Conservation (phyloP, 2,329 filamentous ascomycete genomes). For the Fusarium marasasianum region DNA sequence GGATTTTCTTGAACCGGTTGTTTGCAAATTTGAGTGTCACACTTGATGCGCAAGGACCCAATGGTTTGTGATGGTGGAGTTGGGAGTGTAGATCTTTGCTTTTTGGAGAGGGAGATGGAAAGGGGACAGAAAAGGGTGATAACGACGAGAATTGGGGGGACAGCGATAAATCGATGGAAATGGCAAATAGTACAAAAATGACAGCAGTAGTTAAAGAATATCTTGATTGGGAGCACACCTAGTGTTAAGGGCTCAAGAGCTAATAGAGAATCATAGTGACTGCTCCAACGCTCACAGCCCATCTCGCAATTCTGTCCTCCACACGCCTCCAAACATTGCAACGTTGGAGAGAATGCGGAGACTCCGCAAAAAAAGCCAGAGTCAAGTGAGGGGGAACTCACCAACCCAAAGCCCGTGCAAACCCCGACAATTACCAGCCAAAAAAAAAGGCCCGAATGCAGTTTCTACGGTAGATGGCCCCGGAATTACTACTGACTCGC, state of each 20-base stretch:
- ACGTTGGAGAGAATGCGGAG: conserved; percentile 35
- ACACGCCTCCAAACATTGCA: background rate
- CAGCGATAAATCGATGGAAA: accelerated
- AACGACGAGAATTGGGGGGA: accelerated
- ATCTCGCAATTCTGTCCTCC: background rate
- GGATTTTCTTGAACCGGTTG: background rate
- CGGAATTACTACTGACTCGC: background rate
- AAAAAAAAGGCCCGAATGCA: conserved; percentile 20
- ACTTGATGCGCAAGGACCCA: background rate
- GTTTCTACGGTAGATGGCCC: background rate
- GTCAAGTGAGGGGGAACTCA: conserved; percentile 3
- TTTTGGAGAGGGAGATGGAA: background rate
- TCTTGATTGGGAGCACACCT: accelerated
- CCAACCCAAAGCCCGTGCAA: conserved; percentile 2
- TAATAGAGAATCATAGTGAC: accelerated
- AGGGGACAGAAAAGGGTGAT: background rate
- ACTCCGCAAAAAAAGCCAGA: conserved; percentile 17
- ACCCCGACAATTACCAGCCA: background rate
- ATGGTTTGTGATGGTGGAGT: background rate
- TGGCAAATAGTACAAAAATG: accelerated
- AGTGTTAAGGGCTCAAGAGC: accelerated
- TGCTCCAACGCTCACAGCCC: accelerated
- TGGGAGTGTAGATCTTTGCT: conserved; percentile 13
- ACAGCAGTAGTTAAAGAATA: accelerated
- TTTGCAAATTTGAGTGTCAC: conserved; percentile 29